These are phyloP conservation scores for Hymenoscyphus occultus DNA, from an alignment of 2,329 filamentous ascomycete species.

Conservation along the genomic window DNA sequence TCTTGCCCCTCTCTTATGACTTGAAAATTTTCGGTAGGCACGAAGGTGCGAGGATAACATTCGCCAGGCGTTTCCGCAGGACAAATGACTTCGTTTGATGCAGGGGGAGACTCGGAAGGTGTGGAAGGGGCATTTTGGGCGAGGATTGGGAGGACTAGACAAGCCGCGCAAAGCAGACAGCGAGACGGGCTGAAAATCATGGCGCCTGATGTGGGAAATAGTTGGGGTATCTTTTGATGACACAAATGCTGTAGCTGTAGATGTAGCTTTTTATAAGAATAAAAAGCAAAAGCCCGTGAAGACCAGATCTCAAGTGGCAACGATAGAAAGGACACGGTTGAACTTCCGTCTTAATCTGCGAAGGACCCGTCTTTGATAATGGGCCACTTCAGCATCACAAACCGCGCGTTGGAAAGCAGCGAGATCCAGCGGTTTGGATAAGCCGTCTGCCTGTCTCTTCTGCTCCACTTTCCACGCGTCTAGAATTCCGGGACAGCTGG, in stretches of 20 bases:
- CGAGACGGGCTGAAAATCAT: slow-evolving; percentile 25
- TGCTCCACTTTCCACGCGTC: slow-evolving; percentile 32
- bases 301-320: slow-evolving; percentile 25
- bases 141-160: slow-evolving; percentile 26
- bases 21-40: slow-evolving; percentile 63
- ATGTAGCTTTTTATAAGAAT: slow-evolving; percentile 4
- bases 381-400: slow-evolving; percentile 27
- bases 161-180: slow-evolving; percentile 27
- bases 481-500: slow-evolving; percentile 27
- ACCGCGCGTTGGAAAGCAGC: slow-evolving; percentile 30
- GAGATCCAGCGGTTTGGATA: slow-evolving; percentile 33
- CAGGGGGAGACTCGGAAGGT: slow-evolving; percentile 23
- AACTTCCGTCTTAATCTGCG: slow-evolving; percentile 32
- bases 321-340: slow-evolving; percentile 31
- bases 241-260: background rate
- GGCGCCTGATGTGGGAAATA: slow-evolving; percentile 11
- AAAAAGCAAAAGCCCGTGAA: slow-evolving; percentile 6
- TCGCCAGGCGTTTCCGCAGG: slow-evolving; percentile 57
- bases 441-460: slow-evolving; percentile 32
- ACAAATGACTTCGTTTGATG: slow-evolving; percentile 59
- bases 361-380: slow-evolving; percentile 29
- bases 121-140: slow-evolving; percentile 24
- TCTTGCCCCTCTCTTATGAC: slow-evolving; percentile 61
- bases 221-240: slow-evolving; percentile 1
- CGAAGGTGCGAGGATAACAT: slow-evolving; percentile 64